Evolutionary conservation across 331 rosid genomes (phyloP), one percentile per base, ranked within the genome.

Genomic region (Arachis monticola): DNA sequence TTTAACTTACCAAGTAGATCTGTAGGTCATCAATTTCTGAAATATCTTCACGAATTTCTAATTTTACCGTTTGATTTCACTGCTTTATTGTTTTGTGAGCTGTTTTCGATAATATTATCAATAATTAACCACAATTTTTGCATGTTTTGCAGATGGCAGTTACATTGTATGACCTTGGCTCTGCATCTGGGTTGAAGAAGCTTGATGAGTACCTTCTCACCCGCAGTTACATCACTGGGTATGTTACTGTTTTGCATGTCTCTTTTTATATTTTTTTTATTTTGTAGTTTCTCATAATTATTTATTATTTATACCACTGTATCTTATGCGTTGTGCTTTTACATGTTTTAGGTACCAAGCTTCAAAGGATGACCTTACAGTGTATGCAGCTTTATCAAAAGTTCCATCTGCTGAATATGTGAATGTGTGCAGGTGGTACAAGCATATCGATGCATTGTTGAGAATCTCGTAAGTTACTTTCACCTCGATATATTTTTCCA

Each of bases 151-250:
- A 85, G 90, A 95, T 95, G 99, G 96, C 97, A 27, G 90, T 87
- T 44, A 30, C 93, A 64, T 69, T 95, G 67, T 63, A 63, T 61
- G 85, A 83, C 42, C 74, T 83, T 65, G 73, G 67, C 60, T 87
- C 96, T 6, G 84, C 86, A 1, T 66, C 91, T 51, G 99, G 99
- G 30, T 82, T 95, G 71, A 89, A 92, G 82, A 92, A 89, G 47
- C 92, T 95, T 9, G 90, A 95, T 9, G 91, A 90, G 17, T 90
- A 95, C 81, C 88, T 95, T 58, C 88, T 92, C 40, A 11, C 91
- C 13, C 97, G 98, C 69, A 95, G 99, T 77, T 92, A 95, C 72
- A 90, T 95, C 64, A 73, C 91, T 1, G 97, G 99, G 88, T 90
- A 65, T 7, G 83, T 67, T 70, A 12, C 6, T 7, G 11, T 53